These are phyloP conservation scores for Tulasnella sp. DNA, from an alignment of 768 basidiomycete species.

Conservation along the genomic window DNA sequence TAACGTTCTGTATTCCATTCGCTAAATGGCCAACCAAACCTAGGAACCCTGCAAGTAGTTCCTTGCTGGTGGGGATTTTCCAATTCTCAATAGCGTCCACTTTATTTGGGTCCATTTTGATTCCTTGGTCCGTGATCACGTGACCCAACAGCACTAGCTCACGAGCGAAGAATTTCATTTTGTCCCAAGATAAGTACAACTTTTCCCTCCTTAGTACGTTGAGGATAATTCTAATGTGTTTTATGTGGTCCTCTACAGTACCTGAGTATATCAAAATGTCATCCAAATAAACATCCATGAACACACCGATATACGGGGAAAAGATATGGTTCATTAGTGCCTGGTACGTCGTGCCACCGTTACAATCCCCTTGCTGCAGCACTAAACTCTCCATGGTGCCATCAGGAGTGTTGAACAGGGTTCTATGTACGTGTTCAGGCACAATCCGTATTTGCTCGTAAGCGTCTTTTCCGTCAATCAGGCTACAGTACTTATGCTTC, in stretches of 20 bases:
- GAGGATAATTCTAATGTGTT: conserved; percentile 36
- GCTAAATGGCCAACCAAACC: conserved; percentile 42
- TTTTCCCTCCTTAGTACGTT: conserved; percentile 33
- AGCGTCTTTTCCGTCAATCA: conserved; percentile 20
- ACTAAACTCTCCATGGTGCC: conserved; percentile 21
- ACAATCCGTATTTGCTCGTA: conserved; percentile 19
- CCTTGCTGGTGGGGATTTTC: conserved; percentile 36
- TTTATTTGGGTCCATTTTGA: conserved; percentile 45
- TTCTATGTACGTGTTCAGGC: conserved; percentile 14
- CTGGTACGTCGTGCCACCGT: conserved; percentile 40
- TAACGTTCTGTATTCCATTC: conserved; percentile 34
- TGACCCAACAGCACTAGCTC: conserved; percentile 39
- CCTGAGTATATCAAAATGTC: conserved; percentile 48
- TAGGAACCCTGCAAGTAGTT: conserved; percentile 37
- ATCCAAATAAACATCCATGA: conserved; percentile 47
- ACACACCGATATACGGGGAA: conserved; percentile 36
- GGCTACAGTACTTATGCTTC: conserved; percentile 1
- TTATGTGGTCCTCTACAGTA: conserved; percentile 37
- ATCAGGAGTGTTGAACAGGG: conserved; percentile 15
- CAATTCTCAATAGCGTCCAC: conserved; percentile 34
- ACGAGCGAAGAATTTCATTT: conserved; percentile 34
- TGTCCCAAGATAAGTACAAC: conserved; percentile 36
- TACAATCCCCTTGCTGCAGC: conserved; percentile 32
- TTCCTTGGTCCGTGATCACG: conserved; percentile 39
- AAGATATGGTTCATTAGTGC: conserved; percentile 38